Evolutionary conservation across 805 yeast species (phyloP).

Genomic region (Pichia membranifaciens): DNA sequence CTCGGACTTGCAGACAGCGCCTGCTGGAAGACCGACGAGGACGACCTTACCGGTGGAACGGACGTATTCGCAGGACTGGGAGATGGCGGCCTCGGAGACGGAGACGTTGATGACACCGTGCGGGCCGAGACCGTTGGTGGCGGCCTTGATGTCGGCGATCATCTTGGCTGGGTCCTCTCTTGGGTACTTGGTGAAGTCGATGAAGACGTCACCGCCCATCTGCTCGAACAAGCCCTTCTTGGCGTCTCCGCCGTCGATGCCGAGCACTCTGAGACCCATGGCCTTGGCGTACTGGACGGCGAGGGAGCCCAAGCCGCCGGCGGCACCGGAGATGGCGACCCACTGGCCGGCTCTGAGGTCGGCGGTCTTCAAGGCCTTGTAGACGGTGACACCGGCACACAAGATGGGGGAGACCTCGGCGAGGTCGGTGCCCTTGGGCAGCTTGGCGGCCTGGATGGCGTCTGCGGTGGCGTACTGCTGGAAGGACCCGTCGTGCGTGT

Average conservation of each 20-base stretch:
- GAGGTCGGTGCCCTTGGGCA: slow-evolving; percentile 42
- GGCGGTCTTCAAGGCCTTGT: slow-evolving; percentile 49
- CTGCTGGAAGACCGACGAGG: slow-evolving; percentile 59
- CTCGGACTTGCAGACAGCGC: slow-evolving; percentile 45
- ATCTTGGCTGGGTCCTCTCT: slow-evolving; percentile 31
- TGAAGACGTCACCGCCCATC: slow-evolving; percentile 43
- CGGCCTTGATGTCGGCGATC: slow-evolving; percentile 34
- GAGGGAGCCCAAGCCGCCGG: slow-evolving; percentile 47
- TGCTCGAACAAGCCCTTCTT: slow-evolving; percentile 36
- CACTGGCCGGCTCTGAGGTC: slow-evolving; percentile 42
- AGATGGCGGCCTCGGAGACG: slow-evolving; percentile 44
- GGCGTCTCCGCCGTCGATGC: slow-evolving; percentile 45
- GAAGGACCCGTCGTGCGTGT: slow-evolving; percentile 63
- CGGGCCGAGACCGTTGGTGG: slow-evolving; percentile 44
- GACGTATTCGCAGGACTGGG: slow-evolving; percentile 37
- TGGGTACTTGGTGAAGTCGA: slow-evolving; percentile 36
- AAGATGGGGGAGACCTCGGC: slow-evolving; percentile 44
- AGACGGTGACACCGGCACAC: slow-evolving; percentile 51
- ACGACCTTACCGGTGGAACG: slow-evolving; percentile 54
- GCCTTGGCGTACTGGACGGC: slow-evolving; percentile 47
- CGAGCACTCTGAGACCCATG: slow-evolving; percentile 44
- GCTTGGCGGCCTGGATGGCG: slow-evolving; percentile 45
- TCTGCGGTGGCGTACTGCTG: slow-evolving; percentile 51
- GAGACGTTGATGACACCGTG: slow-evolving; percentile 50
- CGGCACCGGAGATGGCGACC: slow-evolving; percentile 49